Evolutionary conservation across 1,139 yeast species (phyloP).

Genomic region (Saccharomycopsis hybrid): DNA sequence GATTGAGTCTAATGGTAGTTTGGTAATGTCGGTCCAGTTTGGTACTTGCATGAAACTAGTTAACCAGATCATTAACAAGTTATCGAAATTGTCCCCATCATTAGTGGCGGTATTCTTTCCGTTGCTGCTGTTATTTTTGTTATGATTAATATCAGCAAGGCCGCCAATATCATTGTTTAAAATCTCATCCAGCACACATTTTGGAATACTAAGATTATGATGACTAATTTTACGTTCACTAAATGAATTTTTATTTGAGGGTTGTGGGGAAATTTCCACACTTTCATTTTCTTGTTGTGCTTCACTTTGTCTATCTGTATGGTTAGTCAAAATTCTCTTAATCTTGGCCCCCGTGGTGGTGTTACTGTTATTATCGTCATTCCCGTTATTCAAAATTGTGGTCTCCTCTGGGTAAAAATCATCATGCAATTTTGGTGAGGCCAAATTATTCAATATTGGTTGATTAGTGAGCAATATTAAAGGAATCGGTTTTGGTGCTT

Average conservation of each 20-base stretch:
- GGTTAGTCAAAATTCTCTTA: constrained; percentile 14
- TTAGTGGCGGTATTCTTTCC: not conserved
- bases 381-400: not conserved
- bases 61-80: constrained; percentile 8
- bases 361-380: constrained; percentile 13
- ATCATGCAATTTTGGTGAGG: constrained; percentile 20
- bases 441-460: constrained; percentile 21
- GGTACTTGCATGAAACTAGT: constrained; percentile 29
- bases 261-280: constrained; percentile 21
- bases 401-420: constrained; percentile 12
- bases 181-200: constrained; percentile 8
- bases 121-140: not conserved
- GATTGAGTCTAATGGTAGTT: constrained; percentile 34
- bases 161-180: not conserved
- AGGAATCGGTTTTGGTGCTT: constrained; percentile 76
- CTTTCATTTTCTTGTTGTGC: constrained; percentile 15
- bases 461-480: constrained; percentile 21
- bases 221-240: constrained; percentile 16
- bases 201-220: constrained; percentile 7
- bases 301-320: constrained; percentile 25
- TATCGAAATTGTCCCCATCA: constrained; percentile 22
- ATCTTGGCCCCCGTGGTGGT: constrained; percentile 22
- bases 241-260: constrained; percentile 20
- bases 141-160: not conserved
- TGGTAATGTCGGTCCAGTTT: constrained; percentile 35